These are phyloP conservation scores for Tuber calosporum DNA, from an alignment of 495 filamentous ascomycete genomes.

Conservation along the genomic window DNA sequence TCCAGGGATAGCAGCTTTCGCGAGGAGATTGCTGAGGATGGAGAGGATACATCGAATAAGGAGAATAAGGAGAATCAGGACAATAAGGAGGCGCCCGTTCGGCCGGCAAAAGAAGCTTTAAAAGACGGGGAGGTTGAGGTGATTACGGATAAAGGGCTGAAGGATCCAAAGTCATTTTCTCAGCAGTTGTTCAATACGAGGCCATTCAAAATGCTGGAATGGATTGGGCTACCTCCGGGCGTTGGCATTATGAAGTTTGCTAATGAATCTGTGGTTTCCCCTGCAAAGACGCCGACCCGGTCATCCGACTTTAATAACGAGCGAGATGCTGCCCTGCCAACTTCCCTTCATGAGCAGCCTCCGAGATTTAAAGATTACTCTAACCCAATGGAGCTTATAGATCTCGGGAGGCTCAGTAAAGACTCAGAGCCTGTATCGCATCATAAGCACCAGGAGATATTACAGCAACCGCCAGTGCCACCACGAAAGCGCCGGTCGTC, in stretches of 20 bases:
- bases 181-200: conserved; percentile 74
- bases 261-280: conserved; percentile 16
- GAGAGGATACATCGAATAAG: conserved; percentile 18
- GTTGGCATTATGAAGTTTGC: conserved; percentile 34
- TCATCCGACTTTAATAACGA: conserved; percentile 15
- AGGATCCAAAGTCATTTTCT: conserved; percentile 76
- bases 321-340: conserved; percentile 20
- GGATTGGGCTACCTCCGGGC: conserved; percentile 45
- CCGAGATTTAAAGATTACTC: conserved; percentile 31
- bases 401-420: conserved; percentile 32
- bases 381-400: conserved; percentile 38
- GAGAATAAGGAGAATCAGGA: conserved; percentile 34
- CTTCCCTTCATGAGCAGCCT: conserved; percentile 39
- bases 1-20: conserved; percentile 26
- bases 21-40: conserved; percentile 26
- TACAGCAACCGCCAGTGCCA: conserved; percentile 25
- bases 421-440: conserved; percentile 39
- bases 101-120: conserved; percentile 8
- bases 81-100: conserved; percentile 11
- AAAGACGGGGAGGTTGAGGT: conserved; percentile 48
- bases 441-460: conserved; percentile 37
- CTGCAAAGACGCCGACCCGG: conserved; percentile 12
- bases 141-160: conserved; percentile 44
- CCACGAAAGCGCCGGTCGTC: conserved; percentile 24
- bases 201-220: conserved; percentile 71